Base-by-base conservation (phyloP, 805 yeast species). In the Nakazawaea wickerhamii region DNA sequence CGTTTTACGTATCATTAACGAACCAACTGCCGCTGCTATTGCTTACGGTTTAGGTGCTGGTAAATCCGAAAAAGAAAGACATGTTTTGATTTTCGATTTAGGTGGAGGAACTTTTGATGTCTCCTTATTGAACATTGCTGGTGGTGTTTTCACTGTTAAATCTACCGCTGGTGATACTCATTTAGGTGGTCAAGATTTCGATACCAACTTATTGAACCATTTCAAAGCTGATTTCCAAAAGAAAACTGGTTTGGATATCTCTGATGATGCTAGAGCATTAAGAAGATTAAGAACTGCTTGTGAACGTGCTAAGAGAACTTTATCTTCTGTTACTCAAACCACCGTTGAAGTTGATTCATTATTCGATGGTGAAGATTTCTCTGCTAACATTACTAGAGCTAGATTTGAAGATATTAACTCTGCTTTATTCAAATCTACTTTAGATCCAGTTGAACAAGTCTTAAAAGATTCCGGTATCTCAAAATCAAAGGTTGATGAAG, bases 81-180 rank as follows among this genome's bases (percentile, higher is more conserved):
- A 88, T 69, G 91, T 89, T 50, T 75, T 89, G 62, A 86, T 89
- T 65, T 89, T 88, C 75, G 96, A 89, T 71, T 81, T 89, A 66
- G 97, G 97, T 79, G 97, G 97, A 75, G 96, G 96, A 81, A 89
- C 96, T 65, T 89, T 89, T 75, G 97, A 89, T 85, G 96, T 89
- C 45, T 90, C 96, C 40, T 77, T 89, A 52, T 77, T 89, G 65
- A 81, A 90, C 65, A 86, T 89, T 62, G 95, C 88, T 63, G 96
- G 89, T 63, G 97, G 96, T 73, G 87, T 89, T 60, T 89, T 89
- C 77, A 91, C 89, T 67, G 97, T 89, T 59, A 89, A 89, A 78
- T 89, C 97, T 55, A 89, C 97, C 55, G 95, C 96, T 60, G 98
- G 98, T 87, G 96, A 90, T 76, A 90, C 98, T 58, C 98, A 90